Evolutionary conservation across 306 rosid genomes (phyloP), one percentile per base, ranked within the genome.

Genomic region (Pyrus bretschneideri): DNA sequence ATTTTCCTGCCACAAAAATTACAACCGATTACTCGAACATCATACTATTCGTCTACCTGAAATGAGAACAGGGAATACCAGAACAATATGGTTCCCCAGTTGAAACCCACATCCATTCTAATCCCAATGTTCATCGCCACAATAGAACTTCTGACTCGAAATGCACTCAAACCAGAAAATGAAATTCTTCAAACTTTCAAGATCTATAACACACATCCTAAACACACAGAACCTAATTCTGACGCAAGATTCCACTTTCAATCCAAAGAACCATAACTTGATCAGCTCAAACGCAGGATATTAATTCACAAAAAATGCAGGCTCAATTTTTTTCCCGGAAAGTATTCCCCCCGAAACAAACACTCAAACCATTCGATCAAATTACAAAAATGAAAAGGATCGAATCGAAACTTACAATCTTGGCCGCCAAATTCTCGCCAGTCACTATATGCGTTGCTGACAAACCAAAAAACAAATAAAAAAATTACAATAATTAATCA

Each of bases 401-500:
- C 46, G 8, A 27, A 44, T 63, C 70, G 35, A 73, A 69, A 75
- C 87, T 79, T 40, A 91, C 96, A 91, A 88, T 82, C 82, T 91
- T 91, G 45, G 86, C 85, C 22, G 96, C 96, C 42, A 91, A 86
- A 81, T 83, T 82, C 83, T 91, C 96, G 59, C 86, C 78, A 15
- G 85, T 87, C 15, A 82, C 91, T 1, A 87, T 75, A 84, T 87
- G 82, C 8, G 88, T 78, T 0, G 93, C 96, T 91, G 88, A 14
- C 74, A 80, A 75, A 76, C 31, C 44, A 73, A 57, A 27, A 40
- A 15, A 5, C 0, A 33, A 0, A 61, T 13, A 0, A 70, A 2
- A 33, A 35, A 66, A 4, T n/a, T 45, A 7, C 6, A 44, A 30
- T 10, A 46, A 27, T 59, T 5, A 15, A 44, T 31, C 44, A 66